A percentile compares a stretch with the other conserved stretches of the same genome.
Conservation (phyloP, 2,329 filamentous ascomycete genomes). For the Cytospora mali region DNA sequence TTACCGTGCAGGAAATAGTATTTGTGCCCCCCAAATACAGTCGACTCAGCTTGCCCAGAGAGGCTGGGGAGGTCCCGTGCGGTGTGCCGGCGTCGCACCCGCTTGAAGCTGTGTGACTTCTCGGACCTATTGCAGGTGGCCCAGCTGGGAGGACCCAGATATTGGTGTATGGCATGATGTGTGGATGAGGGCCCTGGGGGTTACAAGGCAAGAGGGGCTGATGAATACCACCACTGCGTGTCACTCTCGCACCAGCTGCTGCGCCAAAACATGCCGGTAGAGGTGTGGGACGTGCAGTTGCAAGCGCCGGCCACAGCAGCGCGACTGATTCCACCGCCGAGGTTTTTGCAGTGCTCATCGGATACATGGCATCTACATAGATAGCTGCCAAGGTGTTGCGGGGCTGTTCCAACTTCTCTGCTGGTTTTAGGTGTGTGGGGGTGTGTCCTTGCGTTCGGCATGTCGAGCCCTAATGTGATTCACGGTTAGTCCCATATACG, state of each 20-base stretch:
- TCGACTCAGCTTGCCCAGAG: not conserved
- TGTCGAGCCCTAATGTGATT: slow-evolving; percentile 6
- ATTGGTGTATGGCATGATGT: not conserved
- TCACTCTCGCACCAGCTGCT: slow-evolving; percentile 12
- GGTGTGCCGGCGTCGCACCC: slow-evolving; percentile 9
- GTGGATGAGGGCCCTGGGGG: not conserved
- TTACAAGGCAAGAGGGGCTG: slow-evolving; percentile 13
- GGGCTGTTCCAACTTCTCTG: slow-evolving; percentile 7
- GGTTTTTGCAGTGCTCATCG: slow-evolving; percentile 6
- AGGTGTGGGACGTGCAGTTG: slow-evolving; percentile 13
- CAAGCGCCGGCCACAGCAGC: slow-evolving; percentile 22
- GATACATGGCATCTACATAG: not conserved
- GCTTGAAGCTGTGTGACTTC: slow-evolving; percentile 5
- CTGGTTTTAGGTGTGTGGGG: not conserved
- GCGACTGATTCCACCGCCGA: slow-evolving; percentile 1
- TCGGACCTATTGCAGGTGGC: slow-evolving; percentile 10
- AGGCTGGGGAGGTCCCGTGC: not conserved
- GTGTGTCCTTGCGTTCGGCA: slow-evolving; percentile 7
- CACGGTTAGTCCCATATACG: too few relatives aligned
- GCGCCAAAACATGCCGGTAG: slow-evolving; percentile 26
- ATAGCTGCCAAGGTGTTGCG: slow-evolving; percentile 4
- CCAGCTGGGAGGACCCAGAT: slow-evolving; percentile 10
- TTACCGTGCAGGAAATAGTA: not conserved
- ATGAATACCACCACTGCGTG: slow-evolving; percentile 12
- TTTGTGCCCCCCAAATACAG: slow-evolving; percentile 5